A percentile compares a stretch with the other conserved stretches of the same genome.
Conservation (phyloP, 1,284 basidiomycete species). For the Laetiporus sulphureus region DNA sequence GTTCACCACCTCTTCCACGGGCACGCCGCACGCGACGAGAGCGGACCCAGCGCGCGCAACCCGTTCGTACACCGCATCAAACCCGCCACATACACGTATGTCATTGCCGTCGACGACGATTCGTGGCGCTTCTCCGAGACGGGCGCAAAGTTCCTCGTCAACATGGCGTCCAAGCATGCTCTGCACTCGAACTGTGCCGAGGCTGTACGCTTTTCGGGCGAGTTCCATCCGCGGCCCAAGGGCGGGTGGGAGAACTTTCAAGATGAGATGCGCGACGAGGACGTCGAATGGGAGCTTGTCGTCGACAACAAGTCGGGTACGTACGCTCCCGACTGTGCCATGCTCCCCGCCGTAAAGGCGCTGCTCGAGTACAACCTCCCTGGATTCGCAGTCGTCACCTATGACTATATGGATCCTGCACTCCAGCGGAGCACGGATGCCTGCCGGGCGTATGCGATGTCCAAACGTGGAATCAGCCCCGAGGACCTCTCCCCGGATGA, state of each 20-base stretch:
- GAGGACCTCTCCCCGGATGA: constrained; percentile 59
- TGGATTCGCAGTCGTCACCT: constrained; percentile 48
- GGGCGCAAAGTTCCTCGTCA: constrained; percentile 74
- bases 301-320: constrained; percentile 74
- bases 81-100: constrained; percentile 73
- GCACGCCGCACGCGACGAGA: constrained; percentile 8
- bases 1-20: constrained; percentile 44
- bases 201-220: constrained; percentile 63
- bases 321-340: constrained; percentile 51
- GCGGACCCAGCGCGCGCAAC: constrained; percentile 9
- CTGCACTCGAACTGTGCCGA: constrained; percentile 35
- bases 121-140: constrained; percentile 74
- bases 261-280: constrained; percentile 44
- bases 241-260: constrained; percentile 61
- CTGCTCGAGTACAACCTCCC: constrained; percentile 63
- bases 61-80: constrained; percentile 51
- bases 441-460: constrained; percentile 54
- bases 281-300: constrained; percentile 64
- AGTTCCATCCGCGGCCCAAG: constrained; percentile 69
- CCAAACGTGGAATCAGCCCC: constrained; percentile 42
- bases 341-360: constrained; percentile 46
- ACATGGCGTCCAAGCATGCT: constrained; percentile 68
- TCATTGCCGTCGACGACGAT: constrained; percentile 63
- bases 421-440: constrained; percentile 52
- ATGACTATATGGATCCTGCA: constrained; percentile 50